A percentile compares a stretch with the other conserved stretches of the same genome.
Conservation (phyloP, 1,284 basidiomycete genomes). For the Ceraceosorus guamensis region DNA sequence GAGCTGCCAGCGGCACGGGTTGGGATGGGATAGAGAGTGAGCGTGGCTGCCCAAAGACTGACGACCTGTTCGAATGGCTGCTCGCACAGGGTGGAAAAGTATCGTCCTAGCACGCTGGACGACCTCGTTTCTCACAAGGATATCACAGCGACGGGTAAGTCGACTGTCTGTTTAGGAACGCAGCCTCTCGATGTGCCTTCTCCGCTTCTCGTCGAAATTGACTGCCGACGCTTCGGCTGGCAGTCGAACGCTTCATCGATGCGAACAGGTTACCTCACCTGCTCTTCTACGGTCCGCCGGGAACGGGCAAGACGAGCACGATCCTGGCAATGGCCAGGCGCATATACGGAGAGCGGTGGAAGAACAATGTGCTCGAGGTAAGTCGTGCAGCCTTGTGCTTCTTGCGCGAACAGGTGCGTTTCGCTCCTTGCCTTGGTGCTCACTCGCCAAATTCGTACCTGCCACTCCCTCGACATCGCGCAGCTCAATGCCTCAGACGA, state of each 20-base stretch:
- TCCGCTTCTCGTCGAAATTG: too few relatives aligned
- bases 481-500: slow-evolving; percentile 96
- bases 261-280: slow-evolving; percentile 90
- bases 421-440: neutral
- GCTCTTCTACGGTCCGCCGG: slow-evolving; percentile 94
- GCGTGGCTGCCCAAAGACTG: neutral
- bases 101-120: slow-evolving; percentile 40
- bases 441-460: neutral
- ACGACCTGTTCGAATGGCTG: neutral
- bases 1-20: too few relatives aligned
- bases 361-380: slow-evolving; percentile 89
- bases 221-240: too few relatives aligned
- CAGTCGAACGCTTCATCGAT: slow-evolving; percentile 93
- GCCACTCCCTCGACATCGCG: neutral
- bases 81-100: slow-evolving; percentile 45
- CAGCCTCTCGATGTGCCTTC: neutral
- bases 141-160: slow-evolving; percentile 39
- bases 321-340: slow-evolving; percentile 91
- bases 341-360: slow-evolving; percentile 73
- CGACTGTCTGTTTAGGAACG: neutral
- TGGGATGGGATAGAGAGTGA: neutral
- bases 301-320: slow-evolving; percentile 93
- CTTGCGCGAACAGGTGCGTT: neutral
- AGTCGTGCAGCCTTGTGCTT: too few relatives aligned
- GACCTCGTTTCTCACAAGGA: slow-evolving; percentile 46